Evolutionary conservation across 2,329 filamentous ascomycete genomes (phyloP).

Genomic region (Ceratocystis cubensis): DNA sequence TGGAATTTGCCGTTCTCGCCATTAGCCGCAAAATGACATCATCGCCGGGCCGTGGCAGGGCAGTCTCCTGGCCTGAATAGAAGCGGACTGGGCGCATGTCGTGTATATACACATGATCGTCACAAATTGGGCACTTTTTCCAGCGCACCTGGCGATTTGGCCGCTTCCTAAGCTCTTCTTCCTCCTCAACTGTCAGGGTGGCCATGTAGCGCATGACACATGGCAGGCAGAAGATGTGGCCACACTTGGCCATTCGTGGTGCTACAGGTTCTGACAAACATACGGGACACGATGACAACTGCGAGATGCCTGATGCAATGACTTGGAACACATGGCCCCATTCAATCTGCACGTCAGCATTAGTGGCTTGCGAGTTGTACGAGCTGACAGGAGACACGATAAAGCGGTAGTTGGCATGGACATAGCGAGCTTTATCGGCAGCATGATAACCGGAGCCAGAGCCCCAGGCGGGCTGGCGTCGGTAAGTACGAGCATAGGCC

Average conservation of each 20-base stretch:
- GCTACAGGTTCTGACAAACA: constrained; percentile 87
- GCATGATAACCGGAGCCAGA: constrained; percentile 81
- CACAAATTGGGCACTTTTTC: constrained; percentile 95
- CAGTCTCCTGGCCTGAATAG: constrained; percentile 77
- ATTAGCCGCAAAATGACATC: constrained; percentile 85
- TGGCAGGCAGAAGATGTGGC: constrained; percentile 90
- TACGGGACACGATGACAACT: constrained; percentile 81
- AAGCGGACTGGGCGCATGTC: constrained; percentile 83
- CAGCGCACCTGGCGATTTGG: constrained; percentile 59
- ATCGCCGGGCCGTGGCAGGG: constrained; percentile 66
- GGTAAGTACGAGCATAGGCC: constrained; percentile 43
- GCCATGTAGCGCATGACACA: constrained; percentile 88
- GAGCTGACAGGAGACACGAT: constrained; percentile 72
- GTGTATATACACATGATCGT: constrained; percentile 82
- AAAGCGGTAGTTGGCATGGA: constrained; percentile 96
- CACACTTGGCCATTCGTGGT: constrained; percentile 91
- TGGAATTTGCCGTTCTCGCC: constrained; percentile 66
- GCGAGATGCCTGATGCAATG: constrained; percentile 77
- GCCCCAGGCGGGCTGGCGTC: constrained; percentile 68
- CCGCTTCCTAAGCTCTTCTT: constrained; percentile 44
- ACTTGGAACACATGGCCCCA: constrained; percentile 89
- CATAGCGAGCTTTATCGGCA: constrained; percentile 75
- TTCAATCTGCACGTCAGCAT: constrained; percentile 80
- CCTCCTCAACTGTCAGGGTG: constrained; percentile 57
- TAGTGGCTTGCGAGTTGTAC: constrained; percentile 67